Conservation (phyloP, 176 grass and related monocot species). For the Leersia perrieri region DNA sequence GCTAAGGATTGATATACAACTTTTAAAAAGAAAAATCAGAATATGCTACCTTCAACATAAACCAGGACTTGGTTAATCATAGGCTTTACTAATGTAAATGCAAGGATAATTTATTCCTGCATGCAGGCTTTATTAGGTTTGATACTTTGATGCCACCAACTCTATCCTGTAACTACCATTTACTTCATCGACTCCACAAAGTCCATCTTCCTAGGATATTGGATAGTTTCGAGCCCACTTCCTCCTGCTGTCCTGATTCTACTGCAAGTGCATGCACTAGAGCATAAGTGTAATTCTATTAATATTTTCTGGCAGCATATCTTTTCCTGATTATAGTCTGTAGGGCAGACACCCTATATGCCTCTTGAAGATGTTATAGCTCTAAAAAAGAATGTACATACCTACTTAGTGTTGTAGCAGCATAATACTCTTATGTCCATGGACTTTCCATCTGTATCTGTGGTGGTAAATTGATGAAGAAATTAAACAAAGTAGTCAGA, state of each 20-base stretch:
- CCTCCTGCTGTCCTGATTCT: background rate
- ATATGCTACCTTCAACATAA: constrained; percentile 13
- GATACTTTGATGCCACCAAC: background rate
- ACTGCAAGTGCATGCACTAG: background rate
- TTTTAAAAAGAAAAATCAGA: background rate
- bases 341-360: background rate
- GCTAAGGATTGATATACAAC: background rate
- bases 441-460: background rate
- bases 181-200: background rate
- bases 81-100: background rate
- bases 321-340: background rate
- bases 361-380: background rate
- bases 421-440: background rate
- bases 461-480: background rate
- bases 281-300: background rate
- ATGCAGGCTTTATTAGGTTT: background rate
- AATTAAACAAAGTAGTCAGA: constrained; percentile 5
- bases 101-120: background rate
- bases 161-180: background rate
- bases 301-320: background rate
- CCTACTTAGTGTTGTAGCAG: background rate
- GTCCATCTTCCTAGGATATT: background rate
- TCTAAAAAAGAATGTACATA: background rate
- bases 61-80: background rate
- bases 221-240: background rate